Evolutionary conservation across 176 grass and related monocot species (phyloP).

Genomic region (Tuctoria greenei): DNA sequence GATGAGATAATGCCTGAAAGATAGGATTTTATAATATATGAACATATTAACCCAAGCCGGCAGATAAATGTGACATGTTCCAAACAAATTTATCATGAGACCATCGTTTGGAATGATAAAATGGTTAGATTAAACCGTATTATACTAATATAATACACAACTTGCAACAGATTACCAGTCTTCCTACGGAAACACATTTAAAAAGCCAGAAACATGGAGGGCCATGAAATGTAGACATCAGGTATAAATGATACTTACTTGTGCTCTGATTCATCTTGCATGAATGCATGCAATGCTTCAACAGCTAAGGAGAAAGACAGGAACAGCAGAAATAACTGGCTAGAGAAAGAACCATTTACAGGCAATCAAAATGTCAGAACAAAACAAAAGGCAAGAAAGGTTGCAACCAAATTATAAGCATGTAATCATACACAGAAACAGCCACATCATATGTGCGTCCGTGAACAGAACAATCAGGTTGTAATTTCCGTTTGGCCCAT

Average conservation of each 20-base stretch:
- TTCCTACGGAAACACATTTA: neutral
- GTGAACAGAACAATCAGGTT: neutral
- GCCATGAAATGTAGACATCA: neutral
- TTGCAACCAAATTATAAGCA: neutral
- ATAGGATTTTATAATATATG: neutral
- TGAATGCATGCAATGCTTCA: constrained; percentile 92
- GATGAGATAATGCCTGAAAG: constrained; percentile 85
- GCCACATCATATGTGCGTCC: neutral
- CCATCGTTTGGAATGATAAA: neutral
- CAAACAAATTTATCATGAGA: neutral
- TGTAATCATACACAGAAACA: neutral
- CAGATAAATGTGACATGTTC: neutral
- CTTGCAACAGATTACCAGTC: neutral
- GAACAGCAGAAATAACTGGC: constrained; percentile 97
- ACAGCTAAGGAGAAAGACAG: constrained; percentile 94
- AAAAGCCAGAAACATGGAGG: neutral
- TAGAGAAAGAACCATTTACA: constrained; percentile 61
- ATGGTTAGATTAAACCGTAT: neutral
- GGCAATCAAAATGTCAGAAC: constrained; percentile 28
- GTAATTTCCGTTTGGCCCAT: neutral
- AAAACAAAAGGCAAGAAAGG: neutral
- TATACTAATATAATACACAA: neutral
- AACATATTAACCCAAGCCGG: neutral
- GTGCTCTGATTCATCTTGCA: constrained; percentile 99
- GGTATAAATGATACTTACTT: constrained; percentile 63